phyloP scores from a whole-genome alignment of 495 filamentous ascomycete species.

The Annulohypoxylon stygium region DNA sequence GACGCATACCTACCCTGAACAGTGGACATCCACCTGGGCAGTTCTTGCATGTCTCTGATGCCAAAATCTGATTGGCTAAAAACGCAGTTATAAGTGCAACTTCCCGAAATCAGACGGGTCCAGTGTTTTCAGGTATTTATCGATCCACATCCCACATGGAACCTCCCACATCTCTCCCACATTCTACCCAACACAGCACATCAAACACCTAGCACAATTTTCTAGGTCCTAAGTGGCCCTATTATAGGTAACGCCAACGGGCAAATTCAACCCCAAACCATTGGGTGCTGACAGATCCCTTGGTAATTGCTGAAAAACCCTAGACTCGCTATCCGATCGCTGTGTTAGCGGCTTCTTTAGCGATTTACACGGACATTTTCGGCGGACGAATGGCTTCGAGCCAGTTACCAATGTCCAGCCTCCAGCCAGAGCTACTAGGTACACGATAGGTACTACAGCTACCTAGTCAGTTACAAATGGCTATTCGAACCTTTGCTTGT shows the following conservation, averaged over 20 bases:
- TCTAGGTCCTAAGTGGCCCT: background rate
- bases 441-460: background rate
- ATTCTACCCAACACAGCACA: background rate
- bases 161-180: background rate
- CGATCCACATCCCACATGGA: slow-evolving; percentile 2
- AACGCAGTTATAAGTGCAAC: background rate
- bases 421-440: background rate
- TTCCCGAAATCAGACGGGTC: background rate
- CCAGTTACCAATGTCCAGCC: slow-evolving; percentile 28
- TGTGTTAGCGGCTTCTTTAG: slow-evolving; percentile 3
- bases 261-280: background rate
- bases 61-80: background rate
- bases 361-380: slow-evolving; percentile 15
- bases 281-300: slow-evolving; percentile 46
- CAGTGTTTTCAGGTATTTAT: background rate
- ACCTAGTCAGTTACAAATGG: slow-evolving; percentile 2
- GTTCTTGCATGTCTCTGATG: background rate
- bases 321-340: background rate
- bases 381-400: slow-evolving; percentile 1
- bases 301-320: slow-evolving; percentile 48
- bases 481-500: slow-evolving; percentile 1
- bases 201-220: background rate
- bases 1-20: background rate
- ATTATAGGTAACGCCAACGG: background rate
- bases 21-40: background rate